Base-by-base conservation (phyloP, 106 monocot genomes). In the Allium cepa region DNA sequence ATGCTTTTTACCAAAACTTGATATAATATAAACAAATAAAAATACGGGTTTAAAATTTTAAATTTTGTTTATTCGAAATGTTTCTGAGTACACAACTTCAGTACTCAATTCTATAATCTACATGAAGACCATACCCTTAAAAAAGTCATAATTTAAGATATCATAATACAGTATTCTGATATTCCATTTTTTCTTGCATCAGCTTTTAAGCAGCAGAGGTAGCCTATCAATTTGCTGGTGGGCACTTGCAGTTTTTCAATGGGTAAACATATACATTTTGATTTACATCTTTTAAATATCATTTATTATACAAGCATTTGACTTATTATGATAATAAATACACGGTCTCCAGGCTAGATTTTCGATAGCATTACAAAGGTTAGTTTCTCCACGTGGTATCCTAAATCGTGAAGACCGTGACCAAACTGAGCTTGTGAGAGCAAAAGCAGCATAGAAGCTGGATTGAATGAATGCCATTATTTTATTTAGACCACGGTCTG, bases 171-270 rank as follows among this genome's bases (percentile, higher is more conserved):
- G 2, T 55, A 12, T 15, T 12, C 53, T 55, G 15, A 55, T 3
- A 55, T 55, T 55, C 4, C 53, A 1, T 17, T 46, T 50, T 67
- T 67, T 52, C 5, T 63, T 7, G 52, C 48, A 26, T 71, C 78
- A 91, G 91, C 65, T 80, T 36, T 22, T 78, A 4, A 77, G 66
- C 76, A 82, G 55, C 56, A 82, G 64, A 72, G 80, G 82, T 69
- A 82, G 84, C 49, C 79, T 94, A 59, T 45, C 74, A 26, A 78
- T 82, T 57, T 87, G 90, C 78, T 94, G 94, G 94, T 94, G 90
- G 84, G 78, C 76, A 7, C 84, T 94, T 62, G 74, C 76, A 47
- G 82, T 80, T 49, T 69, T 69, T 69, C 68, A 69, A 61, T 84
- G 73, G 79, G 76, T 84, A 66, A 79, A 75, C 60, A 11, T 74